A percentile compares a stretch with the other conserved stretches of the same genome.
phyloP scores from a whole-genome alignment of 1,284 basidiomycete genomes.

The Sporisorium iseilematis-ciliati region DNA sequence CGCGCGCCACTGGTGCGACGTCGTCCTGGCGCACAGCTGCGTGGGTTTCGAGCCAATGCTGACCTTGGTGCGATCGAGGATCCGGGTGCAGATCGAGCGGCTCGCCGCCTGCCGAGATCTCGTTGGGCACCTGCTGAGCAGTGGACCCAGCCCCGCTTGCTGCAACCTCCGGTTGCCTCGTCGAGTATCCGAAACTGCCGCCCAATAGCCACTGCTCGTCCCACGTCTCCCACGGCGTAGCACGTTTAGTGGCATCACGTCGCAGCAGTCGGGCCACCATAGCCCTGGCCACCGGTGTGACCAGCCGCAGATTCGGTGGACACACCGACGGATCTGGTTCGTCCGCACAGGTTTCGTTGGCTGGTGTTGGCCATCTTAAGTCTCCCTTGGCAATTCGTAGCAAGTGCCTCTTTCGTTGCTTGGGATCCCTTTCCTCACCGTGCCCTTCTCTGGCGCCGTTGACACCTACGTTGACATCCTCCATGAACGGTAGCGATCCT shows the following conservation, averaged over 20 bases:
- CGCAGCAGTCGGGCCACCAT: constrained; percentile 62
- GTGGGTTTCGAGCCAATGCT: constrained; percentile 52
- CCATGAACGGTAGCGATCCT: constrained; percentile 73
- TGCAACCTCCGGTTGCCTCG: background rate
- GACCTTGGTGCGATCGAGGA: constrained; percentile 53
- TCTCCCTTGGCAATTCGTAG: constrained; percentile 69
- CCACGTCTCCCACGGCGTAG: constrained; percentile 62
- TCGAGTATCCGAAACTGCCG: constrained; percentile 56
- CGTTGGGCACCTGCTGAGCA: constrained; percentile 41
- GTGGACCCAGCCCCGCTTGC: constrained; percentile 1
- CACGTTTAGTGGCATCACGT: constrained; percentile 61
- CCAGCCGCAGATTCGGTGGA: constrained; percentile 48
- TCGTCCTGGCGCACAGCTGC: constrained; percentile 47
- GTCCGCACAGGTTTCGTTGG: constrained; percentile 56
- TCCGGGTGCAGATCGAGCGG: constrained; percentile 51
- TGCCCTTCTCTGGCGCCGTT: constrained; percentile 44
- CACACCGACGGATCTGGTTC: constrained; percentile 26
- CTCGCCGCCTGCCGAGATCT: constrained; percentile 49
- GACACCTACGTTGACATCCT: constrained; percentile 43
- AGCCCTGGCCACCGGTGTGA: constrained; percentile 63
- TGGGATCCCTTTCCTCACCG: constrained; percentile 52
- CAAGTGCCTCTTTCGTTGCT: constrained; percentile 62
- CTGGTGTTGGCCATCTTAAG: constrained; percentile 70
- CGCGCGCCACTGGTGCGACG: constrained; percentile 37
- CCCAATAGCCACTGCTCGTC: constrained; percentile 64